Evolutionary conservation across 169 alveolate species (phyloP).

Genomic region (Ichthyophthirius multifiliis): DNA sequence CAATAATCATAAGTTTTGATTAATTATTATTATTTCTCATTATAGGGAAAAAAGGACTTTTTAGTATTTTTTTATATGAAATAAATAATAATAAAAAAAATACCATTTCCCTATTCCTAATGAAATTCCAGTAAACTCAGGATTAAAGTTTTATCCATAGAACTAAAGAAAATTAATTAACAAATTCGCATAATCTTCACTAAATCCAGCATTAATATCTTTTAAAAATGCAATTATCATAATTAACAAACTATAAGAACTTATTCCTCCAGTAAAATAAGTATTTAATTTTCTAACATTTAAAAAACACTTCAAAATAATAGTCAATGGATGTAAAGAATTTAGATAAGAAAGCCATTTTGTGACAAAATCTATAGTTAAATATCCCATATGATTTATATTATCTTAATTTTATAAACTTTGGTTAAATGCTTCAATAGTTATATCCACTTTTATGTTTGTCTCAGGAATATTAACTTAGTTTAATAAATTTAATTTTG

Average conservation of each 20-base stretch:
- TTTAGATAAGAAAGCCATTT: neutral
- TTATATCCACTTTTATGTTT: neutral
- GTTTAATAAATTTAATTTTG: no score
- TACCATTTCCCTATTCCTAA: neutral
- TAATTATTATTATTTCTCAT: neutral
- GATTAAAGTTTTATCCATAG: slow-evolving; percentile 1
- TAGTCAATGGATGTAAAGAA: slow-evolving; percentile 1
- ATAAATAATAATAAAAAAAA: neutral
- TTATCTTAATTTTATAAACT: neutral
- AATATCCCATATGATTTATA: slow-evolving; percentile 1
- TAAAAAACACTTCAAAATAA: slow-evolving; percentile 4
- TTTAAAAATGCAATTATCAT: slow-evolving; percentile 13
- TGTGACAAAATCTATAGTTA: neutral
- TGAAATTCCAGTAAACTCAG: slow-evolving; percentile 7
- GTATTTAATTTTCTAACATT: slow-evolving; percentile 10
- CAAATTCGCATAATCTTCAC: neutral
- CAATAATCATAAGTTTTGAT: neutral
- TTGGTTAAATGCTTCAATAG: neutral
- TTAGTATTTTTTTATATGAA: neutral
- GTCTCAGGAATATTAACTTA: no score
- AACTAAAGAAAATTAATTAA: neutral
- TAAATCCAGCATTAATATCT: neutral
- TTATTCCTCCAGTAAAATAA: slow-evolving; percentile 4
- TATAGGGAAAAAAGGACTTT: slow-evolving; percentile 12
- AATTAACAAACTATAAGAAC: slow-evolving; percentile 2